A percentile compares a stretch with the other conserved stretches of the same genome.
These are phyloP conservation scores for Styphnolobium japonicum DNA, from an alignment of 306 rosid species.

Conservation along the genomic window DNA sequence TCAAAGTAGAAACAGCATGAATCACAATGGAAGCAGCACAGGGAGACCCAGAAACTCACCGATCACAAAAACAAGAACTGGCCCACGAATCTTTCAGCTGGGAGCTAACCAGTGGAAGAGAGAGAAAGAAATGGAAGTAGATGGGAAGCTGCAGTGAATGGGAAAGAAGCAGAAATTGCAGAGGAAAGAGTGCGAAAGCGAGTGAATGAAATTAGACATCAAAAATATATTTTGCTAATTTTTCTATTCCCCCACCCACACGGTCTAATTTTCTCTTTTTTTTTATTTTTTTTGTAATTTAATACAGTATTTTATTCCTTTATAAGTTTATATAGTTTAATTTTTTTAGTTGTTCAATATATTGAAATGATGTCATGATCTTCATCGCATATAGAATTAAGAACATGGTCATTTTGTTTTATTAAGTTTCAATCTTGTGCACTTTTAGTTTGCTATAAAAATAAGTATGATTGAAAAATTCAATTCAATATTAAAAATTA, in stretches of 20 bases:
- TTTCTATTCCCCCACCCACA: not conserved
- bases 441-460: too few relatives aligned
- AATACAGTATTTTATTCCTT: not conserved
- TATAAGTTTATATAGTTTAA: not conserved
- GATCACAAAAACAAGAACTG: conserved; percentile 30
- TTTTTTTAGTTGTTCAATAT: not conserved
- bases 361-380: not conserved
- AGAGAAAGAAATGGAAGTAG: conserved; percentile 20
- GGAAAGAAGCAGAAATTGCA: conserved; percentile 7
- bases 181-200: conserved; percentile 26
- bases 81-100: conserved; percentile 19
- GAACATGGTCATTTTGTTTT: too few relatives aligned
- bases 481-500: not conserved
- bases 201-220: conserved; percentile 36
- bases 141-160: conserved; percentile 45
- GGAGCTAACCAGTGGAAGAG: conserved; percentile 22
- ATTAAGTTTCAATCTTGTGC: too few relatives aligned
- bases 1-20: not conserved
- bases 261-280: not conserved
- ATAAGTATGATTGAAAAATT: not conserved
- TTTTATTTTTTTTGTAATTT: not conserved
- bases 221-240: not conserved
- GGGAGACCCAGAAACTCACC: conserved; percentile 44
- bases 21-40: not conserved
- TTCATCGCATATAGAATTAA: too few relatives aligned